Evolutionary conservation across 129 eudicot genomes (phyloP), one percentile per base, ranked within the genome.

Genomic region (Flaveria trinervia): DNA sequence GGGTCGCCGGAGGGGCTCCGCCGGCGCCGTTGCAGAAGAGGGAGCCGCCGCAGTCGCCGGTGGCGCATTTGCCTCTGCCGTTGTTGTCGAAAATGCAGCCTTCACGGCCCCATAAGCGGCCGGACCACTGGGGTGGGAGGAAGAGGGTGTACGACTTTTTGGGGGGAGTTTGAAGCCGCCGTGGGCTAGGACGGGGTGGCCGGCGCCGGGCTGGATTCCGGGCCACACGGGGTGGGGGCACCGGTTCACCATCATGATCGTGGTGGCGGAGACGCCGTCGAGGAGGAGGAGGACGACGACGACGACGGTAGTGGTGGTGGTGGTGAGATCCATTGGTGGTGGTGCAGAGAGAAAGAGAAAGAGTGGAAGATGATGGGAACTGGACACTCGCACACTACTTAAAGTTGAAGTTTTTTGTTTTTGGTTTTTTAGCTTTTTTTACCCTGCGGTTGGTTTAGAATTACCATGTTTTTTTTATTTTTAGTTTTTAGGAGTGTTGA

Each of bases 71-170:
- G 14, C 98, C 98, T 7, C 82, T 87, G 16, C 98, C 98, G 61
- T 87, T 25, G 15, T 84, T 68, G 78, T 91, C 86, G 60, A 93
- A 93, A 11, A 87, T 45, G 79, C 98, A 93, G 64, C 97, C 98
- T 84, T 87, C 93, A 12, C 98, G 92, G 51, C 98, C 98, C 98
- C 98, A 93, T 28, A 93, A 25, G 7, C 98, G 96, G 73, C 98
- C 98, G 56, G 98, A 93, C 98, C 98, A 93, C 0, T 77, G 81
- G 0, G 89, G 83, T 0, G 97, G 98, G 82, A 93, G 93, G 41
- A 73, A 80, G 68, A 93, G 88, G 3, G 87, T 69, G 83, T 82
- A 87, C 74, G 89, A 70, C 75, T 84, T 93, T 50, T 59, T 72
- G 0, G 96, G 88, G 79, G 90, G 68, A 93, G 97, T 85, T 82